Evolutionary conservation across 2,329 filamentous ascomycete genomes (phyloP), one percentile per base, ranked within the genome.

Genomic region (Chrysoporthe puriensis): DNA sequence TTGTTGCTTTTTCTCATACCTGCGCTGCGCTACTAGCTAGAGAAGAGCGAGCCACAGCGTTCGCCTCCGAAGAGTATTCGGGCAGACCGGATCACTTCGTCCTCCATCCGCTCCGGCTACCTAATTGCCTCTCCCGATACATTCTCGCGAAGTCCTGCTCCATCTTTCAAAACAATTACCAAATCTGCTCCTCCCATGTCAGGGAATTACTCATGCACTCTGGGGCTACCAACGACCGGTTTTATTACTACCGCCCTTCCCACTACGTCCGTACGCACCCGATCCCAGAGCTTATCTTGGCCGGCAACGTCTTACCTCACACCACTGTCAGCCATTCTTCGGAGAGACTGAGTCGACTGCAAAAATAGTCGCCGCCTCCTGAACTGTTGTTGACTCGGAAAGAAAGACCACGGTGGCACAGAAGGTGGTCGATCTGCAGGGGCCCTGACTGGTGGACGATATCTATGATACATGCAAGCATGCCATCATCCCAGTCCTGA

Each of bases 401-500:
- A 48, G 36, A 66, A 16, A 54, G 43, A 36, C 48, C 50, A 13
- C 46, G 9, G 59, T 63, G 60, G 46, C 18, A 61, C 54, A 43
- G 42, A 63, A 32, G 56, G 56, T 58, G 64, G 46, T 62, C 60
- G 60, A 52, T 44, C 44, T 40, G 54, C 34, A 62, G 26, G 42
- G 32, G 26, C 32, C 32, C 43, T 46, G 13, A 34, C 43, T 34
- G 60, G 54, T 40, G 54, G 54, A 57, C 54, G 34, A 57, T 57
- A 57, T 40, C 34, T 34, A 36, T 46, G 52, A 50, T 63, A 44
- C 64, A 63, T 56, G 32, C 64, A 67, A 57, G 61, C 5, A 67
- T 69, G 67, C 61, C 56, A 69, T 64, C 61, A 64, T 61, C 42
- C 61, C 40, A 61, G 42, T 36, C 42, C 48, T 68, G 58, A 61